A percentile compares a stretch with the other conserved stretches of the same genome.
Evolutionary conservation across 495 filamentous ascomycete genomes (phyloP).

Genomic region (Trichoderma virens): DNA sequence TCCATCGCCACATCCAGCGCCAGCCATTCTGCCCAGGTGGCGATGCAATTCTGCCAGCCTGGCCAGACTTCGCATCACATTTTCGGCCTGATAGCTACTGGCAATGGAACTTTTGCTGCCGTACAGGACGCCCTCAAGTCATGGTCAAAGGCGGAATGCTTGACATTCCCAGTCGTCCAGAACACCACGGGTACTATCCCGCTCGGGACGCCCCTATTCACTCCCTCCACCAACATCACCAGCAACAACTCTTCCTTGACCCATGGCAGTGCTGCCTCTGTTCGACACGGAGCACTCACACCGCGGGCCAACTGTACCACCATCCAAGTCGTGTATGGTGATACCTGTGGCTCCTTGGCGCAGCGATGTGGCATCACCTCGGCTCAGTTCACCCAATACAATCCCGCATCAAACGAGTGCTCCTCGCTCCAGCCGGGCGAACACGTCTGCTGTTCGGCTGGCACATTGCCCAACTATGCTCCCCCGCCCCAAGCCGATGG

Average conservation of each 20-base stretch:
- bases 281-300: not conserved
- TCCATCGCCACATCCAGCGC: constrained; percentile 16
- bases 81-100: constrained; percentile 27
- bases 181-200: constrained; percentile 17
- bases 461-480: constrained; percentile 26
- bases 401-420: constrained; percentile 28
- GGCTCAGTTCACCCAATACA: constrained; percentile 33
- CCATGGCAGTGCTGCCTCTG: not conserved
- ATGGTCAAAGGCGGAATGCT: constrained; percentile 29
- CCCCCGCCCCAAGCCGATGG: constrained; percentile 38
- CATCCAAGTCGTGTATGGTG: constrained; percentile 23
- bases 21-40: constrained; percentile 15
- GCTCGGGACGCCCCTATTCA: constrained; percentile 16
- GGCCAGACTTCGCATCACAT: constrained; percentile 21
- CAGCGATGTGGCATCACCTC: constrained; percentile 31
- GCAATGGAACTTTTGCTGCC: constrained; percentile 24
- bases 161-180: constrained; percentile 17
- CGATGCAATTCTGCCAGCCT: constrained; percentile 31
- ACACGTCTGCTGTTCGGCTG: constrained; percentile 41
- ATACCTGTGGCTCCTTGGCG: constrained; percentile 34
- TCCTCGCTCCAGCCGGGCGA: constrained; percentile 25
- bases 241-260: not conserved
- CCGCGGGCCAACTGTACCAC: constrained; percentile 17
- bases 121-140: constrained; percentile 26
- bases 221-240: constrained; percentile 11